Evolutionary conservation across 495 filamentous ascomycete species (phyloP), one percentile per base, ranked within the genome.

Genomic region (Penicillium daleae): DNA sequence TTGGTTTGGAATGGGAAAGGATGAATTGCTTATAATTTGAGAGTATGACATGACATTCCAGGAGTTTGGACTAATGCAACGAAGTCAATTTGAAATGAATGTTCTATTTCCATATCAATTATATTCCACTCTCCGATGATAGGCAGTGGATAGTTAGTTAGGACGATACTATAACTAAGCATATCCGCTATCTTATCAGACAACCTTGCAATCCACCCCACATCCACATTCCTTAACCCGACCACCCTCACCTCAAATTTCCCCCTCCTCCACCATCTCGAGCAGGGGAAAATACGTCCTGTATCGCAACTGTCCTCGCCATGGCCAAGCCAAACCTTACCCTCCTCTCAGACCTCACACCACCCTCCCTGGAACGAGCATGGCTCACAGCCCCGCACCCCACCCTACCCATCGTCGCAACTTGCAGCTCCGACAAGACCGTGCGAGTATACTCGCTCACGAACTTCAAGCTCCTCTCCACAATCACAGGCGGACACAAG

Each of bases 351-450:
- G 74, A 78, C 60, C 66, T 82, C 3, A 80, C 76, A 17, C 85
- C 87, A 55, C 83, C 93, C n/a, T 87, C 86, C 62, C 81, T 78
- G 50, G 84, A 92, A 66, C 91, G 95, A 63, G 86, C 92, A 57
- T 99, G 95, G 95, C 83, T 86, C 42, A 89, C 91, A 44, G 79
- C 89, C 39, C 90, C 92, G 0, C 96, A 99, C 77, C 94, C 94
- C 1, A 87, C 85, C 26, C 87, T 94, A 29, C 95, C 95, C 2
- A 80, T 99, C 59, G 80, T 97, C 64, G 95, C 95, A 52, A 97
- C 94, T 60, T 87, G 90, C 74, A 92, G 91, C 80, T 85, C 89
- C 37, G 89, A 92, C 77, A 92, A 92, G 60, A 89, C 89, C 35
- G 91, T 93, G 49, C 92, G 90, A 55, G 82, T 99, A 63, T 96